phyloP scores from a whole-genome alignment of 2,329 filamentous ascomycete genomes.

The Alternaria longipes region DNA sequence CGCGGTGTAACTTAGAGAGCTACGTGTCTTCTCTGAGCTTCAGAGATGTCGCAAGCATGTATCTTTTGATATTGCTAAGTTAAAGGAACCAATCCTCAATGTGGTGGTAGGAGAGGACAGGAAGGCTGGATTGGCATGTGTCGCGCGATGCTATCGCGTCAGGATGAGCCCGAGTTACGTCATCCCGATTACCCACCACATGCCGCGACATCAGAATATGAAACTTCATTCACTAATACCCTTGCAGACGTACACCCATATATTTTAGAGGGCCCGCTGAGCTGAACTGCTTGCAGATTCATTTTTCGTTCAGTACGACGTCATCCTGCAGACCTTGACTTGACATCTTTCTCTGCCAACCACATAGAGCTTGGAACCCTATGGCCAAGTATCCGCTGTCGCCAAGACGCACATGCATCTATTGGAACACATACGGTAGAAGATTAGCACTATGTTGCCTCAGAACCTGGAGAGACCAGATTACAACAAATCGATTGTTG shows the following conservation, averaged over 20 bases:
- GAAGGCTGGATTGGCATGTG: not conserved
- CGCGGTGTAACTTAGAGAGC: not conserved
- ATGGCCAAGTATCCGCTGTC: not conserved
- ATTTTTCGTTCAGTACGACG: not conserved
- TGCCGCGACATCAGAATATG: not conserved
- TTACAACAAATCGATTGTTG: not conserved
- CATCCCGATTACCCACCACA: not conserved
- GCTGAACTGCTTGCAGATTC: not conserved
- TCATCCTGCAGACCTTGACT: not conserved
- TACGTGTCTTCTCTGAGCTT: not conserved
- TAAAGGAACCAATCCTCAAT: not conserved
- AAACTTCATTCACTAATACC: not conserved
- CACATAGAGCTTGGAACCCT: not conserved
- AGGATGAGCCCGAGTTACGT: constrained; percentile 13
- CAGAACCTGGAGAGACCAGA: not conserved
- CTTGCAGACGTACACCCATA: not conserved
- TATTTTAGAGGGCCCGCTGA: not conserved
- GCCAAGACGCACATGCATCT: not conserved
- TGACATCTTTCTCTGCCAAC: not conserved
- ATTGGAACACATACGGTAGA: not conserved
- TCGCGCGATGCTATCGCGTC: constrained; percentile 12
- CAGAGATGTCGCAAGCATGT: not conserved
- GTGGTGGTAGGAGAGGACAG: not conserved
- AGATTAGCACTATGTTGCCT: not conserved
- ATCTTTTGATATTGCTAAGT: not conserved